Evolutionary conservation across 768 basidiomycete species (phyloP).

Genomic region (Boletus coccyginus): DNA sequence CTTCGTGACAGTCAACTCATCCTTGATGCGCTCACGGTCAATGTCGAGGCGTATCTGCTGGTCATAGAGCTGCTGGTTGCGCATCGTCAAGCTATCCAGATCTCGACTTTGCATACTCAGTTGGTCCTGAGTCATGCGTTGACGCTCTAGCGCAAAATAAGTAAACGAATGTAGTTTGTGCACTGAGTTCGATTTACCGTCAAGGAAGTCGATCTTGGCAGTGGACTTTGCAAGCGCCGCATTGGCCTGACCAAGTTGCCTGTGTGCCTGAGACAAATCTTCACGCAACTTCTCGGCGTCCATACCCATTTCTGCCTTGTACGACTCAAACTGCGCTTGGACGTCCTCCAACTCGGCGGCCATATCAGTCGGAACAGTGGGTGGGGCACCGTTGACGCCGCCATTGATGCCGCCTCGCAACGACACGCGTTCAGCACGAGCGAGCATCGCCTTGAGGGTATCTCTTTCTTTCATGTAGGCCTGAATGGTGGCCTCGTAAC

Average conservation of each 20-base stretch:
- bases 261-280: conserved; percentile 60
- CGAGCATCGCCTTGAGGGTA: conserved; percentile 72
- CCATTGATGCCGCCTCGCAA: conserved; percentile 29
- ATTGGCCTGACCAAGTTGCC: conserved; percentile 62
- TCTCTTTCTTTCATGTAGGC: conserved; percentile 88
- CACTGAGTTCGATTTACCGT: conserved; percentile 46
- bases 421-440: conserved; percentile 41
- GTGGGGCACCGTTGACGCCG: conserved; percentile 27
- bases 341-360: conserved; percentile 66
- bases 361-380: conserved; percentile 36
- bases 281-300: conserved; percentile 74
- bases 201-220: conserved; percentile 75
- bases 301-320: conserved; percentile 74
- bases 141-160: conserved; percentile 50
- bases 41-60: conserved; percentile 75
- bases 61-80: conserved; percentile 71
- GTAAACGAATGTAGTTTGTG: background rate
- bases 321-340: conserved; percentile 78
- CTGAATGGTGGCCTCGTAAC: conserved; percentile 66
- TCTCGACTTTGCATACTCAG: conserved; percentile 59
- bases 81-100: conserved; percentile 60
- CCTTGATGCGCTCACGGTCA: conserved; percentile 63
- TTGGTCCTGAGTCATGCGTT: conserved; percentile 70
- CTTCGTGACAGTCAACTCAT: conserved; percentile 60
- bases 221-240: conserved; percentile 79